Conservation (phyloP, 2,329 filamentous ascomycete species). For the Kalaharituber pfeilii region DNA sequence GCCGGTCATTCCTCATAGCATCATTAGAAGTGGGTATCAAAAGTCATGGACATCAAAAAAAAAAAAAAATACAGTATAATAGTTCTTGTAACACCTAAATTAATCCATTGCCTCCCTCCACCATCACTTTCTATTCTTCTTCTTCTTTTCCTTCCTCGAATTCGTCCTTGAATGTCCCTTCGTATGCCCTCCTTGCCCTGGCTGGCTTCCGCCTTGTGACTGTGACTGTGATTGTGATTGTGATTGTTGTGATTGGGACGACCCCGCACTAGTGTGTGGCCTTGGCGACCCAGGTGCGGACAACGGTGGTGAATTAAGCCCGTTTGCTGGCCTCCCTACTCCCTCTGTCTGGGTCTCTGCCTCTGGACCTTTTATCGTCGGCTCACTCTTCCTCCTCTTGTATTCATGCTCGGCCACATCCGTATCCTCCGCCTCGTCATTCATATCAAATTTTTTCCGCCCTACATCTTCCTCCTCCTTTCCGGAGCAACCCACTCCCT, state of each 20-base stretch:
- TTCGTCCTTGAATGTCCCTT: conserved; percentile 1
- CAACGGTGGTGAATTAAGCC: not conserved
- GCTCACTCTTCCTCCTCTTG: conserved; percentile 5
- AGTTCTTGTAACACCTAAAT: too few relatives aligned
- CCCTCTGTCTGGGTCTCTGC: not conserved
- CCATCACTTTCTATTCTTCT: conserved; percentile 3
- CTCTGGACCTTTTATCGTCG: not conserved
- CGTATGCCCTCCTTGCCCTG: not conserved
- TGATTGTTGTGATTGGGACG: not conserved
- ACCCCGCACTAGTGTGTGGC: not conserved
- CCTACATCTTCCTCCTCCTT: not conserved
- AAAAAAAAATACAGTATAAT: too few relatives aligned
- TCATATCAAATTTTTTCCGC: not conserved
- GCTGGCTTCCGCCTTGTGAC: not conserved
- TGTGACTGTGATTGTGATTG: not conserved
- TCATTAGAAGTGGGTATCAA: too few relatives aligned
- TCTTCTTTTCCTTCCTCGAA: conserved; percentile 1
- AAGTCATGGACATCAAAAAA: too few relatives aligned
- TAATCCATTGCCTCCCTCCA: too few relatives aligned
- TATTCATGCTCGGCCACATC: conserved; percentile 9
- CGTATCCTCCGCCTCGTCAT: not conserved
- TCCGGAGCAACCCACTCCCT: conserved; percentile 5
- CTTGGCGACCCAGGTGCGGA: not conserved
- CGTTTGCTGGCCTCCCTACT: conserved; percentile 2
- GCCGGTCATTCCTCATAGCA: too few relatives aligned